These are phyloP conservation scores for Pseudonectria buxi DNA, from an alignment of 2,329 filamentous ascomycete species.

Conservation along the genomic window DNA sequence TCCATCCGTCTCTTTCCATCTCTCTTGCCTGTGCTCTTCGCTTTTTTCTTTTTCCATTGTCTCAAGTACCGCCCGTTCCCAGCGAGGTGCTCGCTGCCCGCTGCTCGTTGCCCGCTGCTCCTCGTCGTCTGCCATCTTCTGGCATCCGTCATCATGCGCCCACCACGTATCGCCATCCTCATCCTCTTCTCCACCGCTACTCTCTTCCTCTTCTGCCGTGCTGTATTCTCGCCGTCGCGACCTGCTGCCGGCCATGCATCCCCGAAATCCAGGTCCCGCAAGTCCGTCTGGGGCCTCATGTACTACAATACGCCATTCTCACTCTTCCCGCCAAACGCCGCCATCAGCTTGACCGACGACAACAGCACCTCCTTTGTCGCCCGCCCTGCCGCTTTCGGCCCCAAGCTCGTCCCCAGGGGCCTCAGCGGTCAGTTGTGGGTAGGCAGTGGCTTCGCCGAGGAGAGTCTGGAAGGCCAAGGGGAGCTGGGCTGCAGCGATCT, in stretches of 20 bases:
- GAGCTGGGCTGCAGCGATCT: constrained; percentile 95
- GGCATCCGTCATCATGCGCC: constrained; percentile 39
- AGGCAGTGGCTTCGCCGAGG: constrained; percentile 83
- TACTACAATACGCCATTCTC: constrained; percentile 72
- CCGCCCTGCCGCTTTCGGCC: constrained; percentile 87
- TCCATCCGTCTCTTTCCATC: neutral
- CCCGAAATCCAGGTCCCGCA: constrained; percentile 14
- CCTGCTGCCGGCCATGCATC: constrained; percentile 19
- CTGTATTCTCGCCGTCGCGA: constrained; percentile 35
- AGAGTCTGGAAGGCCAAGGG: constrained; percentile 63
- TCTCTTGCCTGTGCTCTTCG: neutral
- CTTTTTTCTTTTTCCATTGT: neutral
- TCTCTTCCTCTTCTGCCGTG: constrained; percentile 49
- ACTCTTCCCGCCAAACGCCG: constrained; percentile 89
- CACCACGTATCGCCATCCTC: constrained; percentile 48
- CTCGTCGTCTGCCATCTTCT: neutral
- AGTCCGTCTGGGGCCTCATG: constrained; percentile 43
- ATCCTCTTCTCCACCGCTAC: constrained; percentile 46
- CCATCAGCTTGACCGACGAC: constrained; percentile 94
- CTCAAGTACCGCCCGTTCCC: neutral
- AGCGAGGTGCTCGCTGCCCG: constrained; percentile 5
- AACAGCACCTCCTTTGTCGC: constrained; percentile 97
- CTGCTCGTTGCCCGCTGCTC: constrained; percentile 4
- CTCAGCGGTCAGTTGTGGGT: constrained; percentile 90
- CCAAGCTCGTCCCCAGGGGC: constrained; percentile 65